Evolutionary conservation across 177 flowering plant genomes (phyloP).

Genomic region (Vitis hybrid): DNA sequence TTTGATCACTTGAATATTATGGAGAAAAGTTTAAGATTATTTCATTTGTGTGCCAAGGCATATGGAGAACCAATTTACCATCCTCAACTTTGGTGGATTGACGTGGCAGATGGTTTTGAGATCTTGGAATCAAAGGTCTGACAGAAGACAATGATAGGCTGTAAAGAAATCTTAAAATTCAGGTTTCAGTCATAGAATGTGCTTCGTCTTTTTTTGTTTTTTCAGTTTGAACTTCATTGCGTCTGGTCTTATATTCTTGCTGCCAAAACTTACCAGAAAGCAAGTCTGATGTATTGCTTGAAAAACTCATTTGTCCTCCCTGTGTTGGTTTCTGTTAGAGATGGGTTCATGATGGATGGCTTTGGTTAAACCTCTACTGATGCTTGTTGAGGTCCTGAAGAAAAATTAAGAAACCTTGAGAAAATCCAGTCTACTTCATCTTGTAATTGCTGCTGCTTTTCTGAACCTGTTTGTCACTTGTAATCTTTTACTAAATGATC

Average conservation of each 20-base stretch:
- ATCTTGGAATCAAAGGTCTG: neutral
- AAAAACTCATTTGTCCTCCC: conserved; percentile 1
- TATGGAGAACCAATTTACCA: conserved; percentile 6
- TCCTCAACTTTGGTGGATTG: conserved; percentile 6
- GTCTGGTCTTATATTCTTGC: conserved; percentile 6
- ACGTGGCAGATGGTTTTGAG: conserved; percentile 5
- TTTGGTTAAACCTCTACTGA: neutral
- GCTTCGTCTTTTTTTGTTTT: neutral
- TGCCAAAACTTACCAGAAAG: conserved; percentile 11
- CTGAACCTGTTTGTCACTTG: too few species aligned
- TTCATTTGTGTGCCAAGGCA: conserved; percentile 27
- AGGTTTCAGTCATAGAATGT: conserved; percentile 3
- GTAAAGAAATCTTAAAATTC: conserved; percentile 5
- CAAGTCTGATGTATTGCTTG: conserved; percentile 4
- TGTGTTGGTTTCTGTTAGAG: neutral
- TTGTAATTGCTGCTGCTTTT: too few species aligned
- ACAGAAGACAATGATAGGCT: neutral
- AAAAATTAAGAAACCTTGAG: too few species aligned
- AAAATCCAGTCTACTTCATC: too few species aligned
- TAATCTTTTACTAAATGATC: too few species aligned
- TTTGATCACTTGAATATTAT: conserved; percentile 5
- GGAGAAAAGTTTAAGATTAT: conserved; percentile 27
- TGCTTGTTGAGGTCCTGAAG: too few species aligned
- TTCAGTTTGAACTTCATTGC: conserved; percentile 2
- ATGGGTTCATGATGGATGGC: neutral